phyloP scores from a whole-genome alignment of 2,329 filamentous ascomycete species.

The Pezicula radicicola region DNA sequence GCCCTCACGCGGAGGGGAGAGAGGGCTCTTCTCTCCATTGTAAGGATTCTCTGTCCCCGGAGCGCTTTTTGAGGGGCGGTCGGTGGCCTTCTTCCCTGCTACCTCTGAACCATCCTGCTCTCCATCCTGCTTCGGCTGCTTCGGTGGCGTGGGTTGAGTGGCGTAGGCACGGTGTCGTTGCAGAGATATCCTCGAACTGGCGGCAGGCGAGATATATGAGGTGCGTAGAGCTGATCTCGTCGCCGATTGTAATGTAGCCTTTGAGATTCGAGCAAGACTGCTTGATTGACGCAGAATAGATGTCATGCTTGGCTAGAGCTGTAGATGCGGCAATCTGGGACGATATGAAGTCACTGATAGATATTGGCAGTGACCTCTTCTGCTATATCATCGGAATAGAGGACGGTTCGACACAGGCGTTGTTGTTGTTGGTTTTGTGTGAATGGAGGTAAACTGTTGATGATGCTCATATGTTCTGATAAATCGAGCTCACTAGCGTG shows the following conservation, averaged over 20 bases:
- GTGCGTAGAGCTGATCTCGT: constrained; percentile 42
- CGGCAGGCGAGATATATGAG: constrained; percentile 35
- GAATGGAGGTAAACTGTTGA: too few species aligned
- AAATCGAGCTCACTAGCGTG: too few species aligned
- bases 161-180: constrained; percentile 19
- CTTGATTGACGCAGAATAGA: constrained; percentile 64
- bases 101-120: constrained; percentile 20
- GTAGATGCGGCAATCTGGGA: not conserved
- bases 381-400: not conserved
- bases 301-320: constrained; percentile 52
- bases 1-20: constrained; percentile 30
- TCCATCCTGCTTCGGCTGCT: constrained; percentile 12
- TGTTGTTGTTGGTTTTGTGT: too few species aligned
- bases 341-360: constrained; percentile 13
- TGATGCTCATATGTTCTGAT: too few species aligned
- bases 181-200: constrained; percentile 31
- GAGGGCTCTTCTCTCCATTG: constrained; percentile 34
- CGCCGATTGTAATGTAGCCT: constrained; percentile 50
- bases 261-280: constrained; percentile 61
- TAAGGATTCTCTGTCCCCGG: constrained; percentile 43
- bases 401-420: too few species aligned
- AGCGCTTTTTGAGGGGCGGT: constrained; percentile 23
- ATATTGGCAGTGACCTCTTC: constrained; percentile 14
- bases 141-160: constrained; percentile 9
- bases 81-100: constrained; percentile 30